phyloP scores from a whole-genome alignment of 331 rosid genomes.

The Cucumis variabilis region DNA sequence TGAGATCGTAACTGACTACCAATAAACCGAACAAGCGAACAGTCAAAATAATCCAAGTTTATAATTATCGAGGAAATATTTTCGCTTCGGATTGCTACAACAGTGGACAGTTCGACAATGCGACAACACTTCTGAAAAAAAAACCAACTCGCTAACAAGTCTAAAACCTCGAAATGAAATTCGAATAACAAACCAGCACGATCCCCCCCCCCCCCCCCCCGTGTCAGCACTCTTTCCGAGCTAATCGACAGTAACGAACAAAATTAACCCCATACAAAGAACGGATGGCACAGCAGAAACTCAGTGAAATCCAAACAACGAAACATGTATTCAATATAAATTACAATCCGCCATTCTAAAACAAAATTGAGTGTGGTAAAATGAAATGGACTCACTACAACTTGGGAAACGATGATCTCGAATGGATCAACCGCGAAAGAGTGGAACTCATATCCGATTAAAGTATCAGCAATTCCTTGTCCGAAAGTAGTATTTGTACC shows the following conservation, averaged over 20 bases:
- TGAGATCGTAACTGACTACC: neutral
- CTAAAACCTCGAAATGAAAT: neutral
- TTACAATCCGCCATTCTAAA: too few relatives aligned
- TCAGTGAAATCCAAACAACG: neutral
- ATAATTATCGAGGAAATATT: neutral
- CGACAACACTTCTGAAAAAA: neutral
- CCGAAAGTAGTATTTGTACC: neutral
- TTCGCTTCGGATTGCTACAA: neutral
- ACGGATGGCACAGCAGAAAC: neutral
- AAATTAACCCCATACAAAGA: neutral
- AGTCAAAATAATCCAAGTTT: neutral
- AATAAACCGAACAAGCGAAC: neutral
- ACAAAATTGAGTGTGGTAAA: neutral
- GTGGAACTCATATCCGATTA: conserved; percentile 66
- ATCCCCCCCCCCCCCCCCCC: neutral
- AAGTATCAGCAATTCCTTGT: neutral
- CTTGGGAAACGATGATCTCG: conserved; percentile 61
- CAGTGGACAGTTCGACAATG: neutral
- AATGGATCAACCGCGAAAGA: conserved; percentile 79
- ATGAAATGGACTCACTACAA: conserved; percentile 44
- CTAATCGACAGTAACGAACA: neutral
- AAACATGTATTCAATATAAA: too few relatives aligned
- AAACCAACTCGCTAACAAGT: neutral
- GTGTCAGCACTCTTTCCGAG: neutral
- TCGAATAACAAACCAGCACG: neutral